Percentiles rank a stretch among this genome's conserved stretches.
phyloP scores from a whole-genome alignment of 2,329 filamentous ascomycete genomes.

The Leptoxyphium fumago region DNA sequence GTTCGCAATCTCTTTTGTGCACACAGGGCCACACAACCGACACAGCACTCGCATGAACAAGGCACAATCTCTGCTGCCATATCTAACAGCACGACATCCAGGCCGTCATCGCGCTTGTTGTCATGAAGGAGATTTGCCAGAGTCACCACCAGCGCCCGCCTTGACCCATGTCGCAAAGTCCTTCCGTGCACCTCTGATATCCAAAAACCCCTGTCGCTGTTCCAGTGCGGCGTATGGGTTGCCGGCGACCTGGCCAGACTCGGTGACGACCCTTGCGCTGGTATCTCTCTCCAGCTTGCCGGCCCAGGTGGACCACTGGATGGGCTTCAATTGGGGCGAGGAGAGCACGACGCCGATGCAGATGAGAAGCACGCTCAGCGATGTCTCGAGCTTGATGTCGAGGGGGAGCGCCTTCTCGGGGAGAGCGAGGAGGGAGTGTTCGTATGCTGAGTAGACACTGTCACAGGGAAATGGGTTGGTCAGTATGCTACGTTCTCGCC shows the following conservation, averaged over 20 bases:
- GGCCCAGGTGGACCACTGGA: slow-evolving; percentile 70
- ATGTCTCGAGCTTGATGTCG: slow-evolving; percentile 78
- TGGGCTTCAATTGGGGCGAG: slow-evolving; percentile 66
- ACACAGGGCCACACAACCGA: no score
- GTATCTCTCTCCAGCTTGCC: slow-evolving; percentile 60
- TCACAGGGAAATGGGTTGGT: slow-evolving; percentile 3
- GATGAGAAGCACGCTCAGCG: slow-evolving; percentile 67
- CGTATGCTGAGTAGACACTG: slow-evolving; percentile 93
- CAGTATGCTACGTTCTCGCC: background rate
- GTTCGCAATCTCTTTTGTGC: no score
- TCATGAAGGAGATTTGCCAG: background rate
- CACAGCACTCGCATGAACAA: no score
- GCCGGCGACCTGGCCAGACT: slow-evolving; percentile 56
- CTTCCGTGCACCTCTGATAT: slow-evolving; percentile 61
- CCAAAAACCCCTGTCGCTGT: slow-evolving; percentile 68
- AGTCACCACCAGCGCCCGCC: slow-evolving; percentile 2
- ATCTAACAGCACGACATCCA: no score
- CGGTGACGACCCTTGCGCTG: slow-evolving; percentile 39
- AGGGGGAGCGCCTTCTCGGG: slow-evolving; percentile 44
- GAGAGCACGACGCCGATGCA: slow-evolving; percentile 68
- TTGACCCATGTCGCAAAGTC: slow-evolving; percentile 66
- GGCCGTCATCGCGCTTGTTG: no score
- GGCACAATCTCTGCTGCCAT: no score
- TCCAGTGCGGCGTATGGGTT: slow-evolving; percentile 74
- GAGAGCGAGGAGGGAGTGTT: slow-evolving; percentile 58